Conservation (phyloP, 2,329 filamentous ascomycete genomes). For the Colletotrichum sojae region DNA sequence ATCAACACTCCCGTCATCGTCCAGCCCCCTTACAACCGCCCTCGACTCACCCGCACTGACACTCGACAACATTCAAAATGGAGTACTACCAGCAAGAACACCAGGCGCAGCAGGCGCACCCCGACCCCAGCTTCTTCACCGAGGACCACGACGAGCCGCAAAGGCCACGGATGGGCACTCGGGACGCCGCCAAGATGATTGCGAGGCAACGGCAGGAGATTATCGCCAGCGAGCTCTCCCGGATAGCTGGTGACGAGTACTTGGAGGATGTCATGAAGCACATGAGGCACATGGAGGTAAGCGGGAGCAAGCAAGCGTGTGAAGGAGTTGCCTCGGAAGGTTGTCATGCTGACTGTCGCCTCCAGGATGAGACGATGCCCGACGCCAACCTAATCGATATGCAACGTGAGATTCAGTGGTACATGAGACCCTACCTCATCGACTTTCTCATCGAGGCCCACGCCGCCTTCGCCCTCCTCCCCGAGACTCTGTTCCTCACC, state of each 20-base stretch:
- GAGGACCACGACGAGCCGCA: constrained; percentile 66
- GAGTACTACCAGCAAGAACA: constrained; percentile 56
- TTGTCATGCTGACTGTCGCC: constrained; percentile 7
- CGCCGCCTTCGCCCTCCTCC: constrained; percentile 91
- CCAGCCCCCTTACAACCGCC: constrained; percentile 47
- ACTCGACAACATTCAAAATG: constrained; percentile 57
- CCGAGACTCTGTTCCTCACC: constrained; percentile 95
- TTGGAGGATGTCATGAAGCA: constrained; percentile 94
- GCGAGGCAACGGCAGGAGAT: constrained; percentile 88
- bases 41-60: constrained; percentile 41
- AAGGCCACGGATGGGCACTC: constrained; percentile 73
- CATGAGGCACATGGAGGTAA: constrained; percentile 94
- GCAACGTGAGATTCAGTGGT: constrained; percentile 99
- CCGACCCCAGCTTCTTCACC: constrained; percentile 68
- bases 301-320: constrained; percentile 42
- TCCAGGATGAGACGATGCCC: constrained; percentile 84
- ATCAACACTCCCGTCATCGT: constrained; percentile 40
- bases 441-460: constrained; percentile 99
- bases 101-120: constrained; percentile 41
- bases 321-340: background rate
- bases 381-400: constrained; percentile 99
- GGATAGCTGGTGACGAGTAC: constrained; percentile 89
- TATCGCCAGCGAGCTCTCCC: constrained; percentile 90
- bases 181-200: constrained; percentile 83
- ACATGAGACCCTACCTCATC: constrained; percentile 97